A percentile compares a stretch with the other conserved stretches of the same genome.
These are phyloP conservation scores for Exophiala bonariae DNA, from an alignment of 2,329 filamentous ascomycete species.

Conservation along the genomic window DNA sequence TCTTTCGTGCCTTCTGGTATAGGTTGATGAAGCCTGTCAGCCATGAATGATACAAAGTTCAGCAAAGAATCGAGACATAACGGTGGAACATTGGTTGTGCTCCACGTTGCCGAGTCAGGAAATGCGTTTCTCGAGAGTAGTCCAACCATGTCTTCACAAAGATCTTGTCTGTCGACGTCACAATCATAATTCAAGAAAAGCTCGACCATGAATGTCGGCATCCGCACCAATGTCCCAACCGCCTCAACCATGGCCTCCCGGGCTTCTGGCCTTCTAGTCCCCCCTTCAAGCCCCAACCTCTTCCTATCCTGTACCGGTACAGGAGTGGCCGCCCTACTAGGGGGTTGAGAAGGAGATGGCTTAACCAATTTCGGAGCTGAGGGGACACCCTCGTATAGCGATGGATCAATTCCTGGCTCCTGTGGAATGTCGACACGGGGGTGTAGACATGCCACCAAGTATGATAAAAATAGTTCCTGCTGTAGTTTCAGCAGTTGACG, in stretches of 20 bases:
- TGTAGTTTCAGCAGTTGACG: conserved; percentile 89
- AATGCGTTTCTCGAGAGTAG: conserved; percentile 91
- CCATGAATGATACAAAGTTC: conserved; percentile 87
- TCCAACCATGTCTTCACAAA: conserved; percentile 94
- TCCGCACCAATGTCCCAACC: conserved; percentile 84
- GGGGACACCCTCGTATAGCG: conserved; percentile 88
- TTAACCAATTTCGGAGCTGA: conserved; percentile 87
- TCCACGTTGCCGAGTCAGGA: conserved; percentile 97
- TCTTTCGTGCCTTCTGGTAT: conserved; percentile 65
- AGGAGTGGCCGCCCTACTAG: conserved; percentile 83
- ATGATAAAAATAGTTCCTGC: conserved; percentile 93
- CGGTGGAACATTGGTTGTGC: conserved; percentile 95
- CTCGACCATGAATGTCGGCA: conserved; percentile 92
- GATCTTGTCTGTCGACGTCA: conserved; percentile 82
- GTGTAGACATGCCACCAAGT: conserved; percentile 89
- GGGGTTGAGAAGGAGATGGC: conserved; percentile 69
- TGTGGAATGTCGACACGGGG: conserved; percentile 91
- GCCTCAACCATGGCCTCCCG: conserved; percentile 98
- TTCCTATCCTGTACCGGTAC: conserved; percentile 90
- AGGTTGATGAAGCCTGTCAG: conserved; percentile 73
- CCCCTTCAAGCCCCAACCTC: conserved; percentile 88
- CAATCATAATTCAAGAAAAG: conserved; percentile 98
- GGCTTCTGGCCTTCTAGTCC: conserved; percentile 87
- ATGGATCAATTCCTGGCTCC: conserved; percentile 86
- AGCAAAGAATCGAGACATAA: conserved; percentile 89